These are phyloP conservation scores for Fusarium nanum DNA, from an alignment of 2,329 filamentous ascomycete species.

Conservation along the genomic window DNA sequence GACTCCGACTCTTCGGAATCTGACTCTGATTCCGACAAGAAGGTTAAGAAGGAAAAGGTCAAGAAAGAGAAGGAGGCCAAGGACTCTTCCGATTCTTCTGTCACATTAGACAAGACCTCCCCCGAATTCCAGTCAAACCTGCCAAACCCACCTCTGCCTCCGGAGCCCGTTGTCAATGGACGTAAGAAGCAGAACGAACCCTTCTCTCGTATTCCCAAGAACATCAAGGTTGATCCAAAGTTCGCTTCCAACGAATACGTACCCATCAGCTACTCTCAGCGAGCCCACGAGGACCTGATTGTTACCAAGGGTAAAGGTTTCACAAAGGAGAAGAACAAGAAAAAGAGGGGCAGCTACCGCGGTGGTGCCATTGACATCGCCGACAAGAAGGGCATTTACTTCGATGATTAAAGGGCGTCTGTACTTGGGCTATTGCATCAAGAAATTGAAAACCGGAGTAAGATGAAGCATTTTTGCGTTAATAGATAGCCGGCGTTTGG, in stretches of 20 bases:
- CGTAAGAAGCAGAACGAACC: conserved; percentile 70
- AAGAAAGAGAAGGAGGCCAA: conserved; percentile 41
- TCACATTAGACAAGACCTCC: conserved; percentile 64
- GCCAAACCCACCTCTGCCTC: conserved; percentile 63
- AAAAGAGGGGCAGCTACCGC: conserved; percentile 89
- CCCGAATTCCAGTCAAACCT: conserved; percentile 51
- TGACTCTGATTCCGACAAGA: conserved; percentile 44
- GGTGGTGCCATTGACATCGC: conserved; percentile 88
- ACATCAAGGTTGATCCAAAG: conserved; percentile 73
- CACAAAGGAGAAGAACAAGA: conserved; percentile 99
- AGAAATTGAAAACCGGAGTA: conserved; percentile 1
- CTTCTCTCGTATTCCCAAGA: conserved; percentile 81
- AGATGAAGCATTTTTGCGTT: conserved; percentile 24
- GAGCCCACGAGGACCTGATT: conserved; percentile 87
- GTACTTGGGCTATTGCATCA: conserved; percentile 2
- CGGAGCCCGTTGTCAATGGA: conserved; percentile 55
- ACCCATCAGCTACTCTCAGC: conserved; percentile 87
- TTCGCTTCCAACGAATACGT: conserved; percentile 85
- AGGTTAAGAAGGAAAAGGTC: conserved; percentile 40
- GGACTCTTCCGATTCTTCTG: conserved; percentile 58
- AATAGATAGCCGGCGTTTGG: conserved; percentile 46
- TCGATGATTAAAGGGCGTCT: conserved; percentile 76
- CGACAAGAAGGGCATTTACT: conserved; percentile 89
- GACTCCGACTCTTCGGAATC: conserved; percentile 51
- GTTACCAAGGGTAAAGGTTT: conserved; percentile 96